Base-by-base conservation (phyloP, 2,329 filamentous ascomycete genomes). In the Calonectria multiphialidica region DNA sequence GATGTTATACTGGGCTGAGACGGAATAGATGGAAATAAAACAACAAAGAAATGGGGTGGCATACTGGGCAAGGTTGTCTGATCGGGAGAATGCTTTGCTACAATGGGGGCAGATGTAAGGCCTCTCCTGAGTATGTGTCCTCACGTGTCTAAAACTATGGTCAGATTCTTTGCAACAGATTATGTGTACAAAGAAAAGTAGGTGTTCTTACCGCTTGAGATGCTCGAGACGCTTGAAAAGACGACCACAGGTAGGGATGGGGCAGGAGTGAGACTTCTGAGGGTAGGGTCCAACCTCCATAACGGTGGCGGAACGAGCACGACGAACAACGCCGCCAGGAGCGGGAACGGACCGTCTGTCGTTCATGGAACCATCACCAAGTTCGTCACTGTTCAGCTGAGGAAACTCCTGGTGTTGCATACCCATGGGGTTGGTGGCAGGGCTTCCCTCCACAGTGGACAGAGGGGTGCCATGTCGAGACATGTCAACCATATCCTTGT, bases 141-240 rank as follows among this genome's bases (percentile, higher is more conserved):
- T 94, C 85, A 99, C 97, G 88, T 99, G 97, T 90, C 96, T 98
- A 90, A 83, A 35, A 10, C 35, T 53, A 62, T 47, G 13, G 55
- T 80, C 61, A 80, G 77, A 72, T 64, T 72, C 53, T 30, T 30
- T 61, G 50, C 23, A 30, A 16, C 45, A 61, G 12, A 13, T 25
- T 35, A 44, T 65, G n/a, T 42, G 9, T 79, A 83, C 80, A 84
- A 85, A 81, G 76, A 77, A 84, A 85, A 83, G 76, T 76, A 83
- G 85, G 83, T 76, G 82, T 80, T 81, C 82, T 92, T 95, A 98
- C 95, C 96, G 93, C 91, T 99, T 99, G 82, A 99, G 92, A 87
- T 99, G 97, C 88, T 99, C 97, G 88, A 99, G 91, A 85, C 97
- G 93, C 92, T 99, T 99, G 91, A 99, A 99, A 74, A 98, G 91